Conservation (phyloP, 2,329 filamentous ascomycete species). For the Exophiala sp. region DNA sequence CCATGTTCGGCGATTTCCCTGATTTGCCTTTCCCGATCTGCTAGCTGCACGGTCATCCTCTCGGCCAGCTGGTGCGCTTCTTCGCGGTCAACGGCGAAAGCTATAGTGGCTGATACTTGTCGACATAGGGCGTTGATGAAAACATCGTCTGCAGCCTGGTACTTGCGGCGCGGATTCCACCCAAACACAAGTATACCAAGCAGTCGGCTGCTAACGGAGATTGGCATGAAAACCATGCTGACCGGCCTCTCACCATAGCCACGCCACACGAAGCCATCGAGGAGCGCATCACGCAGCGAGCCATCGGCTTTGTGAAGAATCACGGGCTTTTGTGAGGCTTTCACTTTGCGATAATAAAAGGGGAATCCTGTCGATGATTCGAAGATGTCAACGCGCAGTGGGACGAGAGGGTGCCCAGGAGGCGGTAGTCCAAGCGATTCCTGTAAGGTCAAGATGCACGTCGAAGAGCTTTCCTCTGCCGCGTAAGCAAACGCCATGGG, state of each 20-base stretch:
- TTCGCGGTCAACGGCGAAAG: slow-evolving; percentile 16
- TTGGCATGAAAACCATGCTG: slow-evolving; percentile 17
- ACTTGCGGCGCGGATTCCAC: slow-evolving; percentile 21
- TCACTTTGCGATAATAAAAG: slow-evolving; percentile 19
- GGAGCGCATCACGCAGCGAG: slow-evolving; percentile 11
- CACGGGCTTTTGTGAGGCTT: slow-evolving; percentile 12
- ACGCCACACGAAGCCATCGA: slow-evolving; percentile 19
- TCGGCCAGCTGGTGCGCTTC: slow-evolving; percentile 19
- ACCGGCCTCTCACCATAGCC: slow-evolving; percentile 17
- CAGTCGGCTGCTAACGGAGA: slow-evolving; percentile 19
- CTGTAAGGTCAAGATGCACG: slow-evolving; percentile 19
- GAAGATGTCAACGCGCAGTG: slow-evolving; percentile 27
- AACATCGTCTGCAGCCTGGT: slow-evolving; percentile 12
- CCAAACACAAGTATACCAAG: slow-evolving; percentile 22
- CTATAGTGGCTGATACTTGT: slow-evolving; percentile 17
- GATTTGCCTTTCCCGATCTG: slow-evolving; percentile 17
- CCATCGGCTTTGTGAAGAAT: slow-evolving; percentile 18
- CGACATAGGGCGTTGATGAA: slow-evolving; percentile 21
- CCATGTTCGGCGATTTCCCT: slow-evolving; percentile 21
- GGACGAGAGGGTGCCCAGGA: slow-evolving; percentile 33
- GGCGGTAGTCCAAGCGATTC: slow-evolving; percentile 26
- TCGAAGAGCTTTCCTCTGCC: slow-evolving; percentile 37
- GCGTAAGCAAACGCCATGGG: slow-evolving; percentile 50
- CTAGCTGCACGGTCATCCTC: slow-evolving; percentile 17
- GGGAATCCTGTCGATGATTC: slow-evolving; percentile 37